Evolutionary conservation across 2,329 filamentous ascomycete genomes (phyloP).

Genomic region (Colletotrichum ledebouriae): DNA sequence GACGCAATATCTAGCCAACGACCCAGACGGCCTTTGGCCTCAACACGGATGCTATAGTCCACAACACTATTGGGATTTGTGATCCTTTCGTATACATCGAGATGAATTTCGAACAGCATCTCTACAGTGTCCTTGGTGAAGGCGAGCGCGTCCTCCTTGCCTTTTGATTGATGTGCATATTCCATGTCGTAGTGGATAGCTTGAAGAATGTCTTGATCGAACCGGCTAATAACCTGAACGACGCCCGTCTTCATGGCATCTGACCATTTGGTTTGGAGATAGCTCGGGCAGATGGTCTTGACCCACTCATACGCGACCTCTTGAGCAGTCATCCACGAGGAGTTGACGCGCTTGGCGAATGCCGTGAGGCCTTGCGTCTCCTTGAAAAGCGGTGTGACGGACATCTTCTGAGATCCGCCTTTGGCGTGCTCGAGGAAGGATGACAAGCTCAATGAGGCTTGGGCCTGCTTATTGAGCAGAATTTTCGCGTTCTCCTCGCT

Average conservation of each 20-base stretch:
- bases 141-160: constrained; percentile 13
- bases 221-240: constrained; percentile 67
- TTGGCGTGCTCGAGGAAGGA: constrained; percentile 76
- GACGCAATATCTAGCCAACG: constrained; percentile 67
- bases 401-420: constrained; percentile 63
- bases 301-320: constrained; percentile 74
- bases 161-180: constrained; percentile 16
- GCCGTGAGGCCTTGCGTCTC: constrained; percentile 64
- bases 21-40: constrained; percentile 63
- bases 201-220: constrained; percentile 66
- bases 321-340: constrained; percentile 65
- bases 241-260: constrained; percentile 69
- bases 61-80: constrained; percentile 69
- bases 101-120: constrained; percentile 72
- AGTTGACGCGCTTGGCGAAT: constrained; percentile 65
- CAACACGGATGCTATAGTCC: constrained; percentile 61
- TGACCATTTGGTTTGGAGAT: constrained; percentile 69
- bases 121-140: constrained; percentile 57
- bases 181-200: constrained; percentile 59
- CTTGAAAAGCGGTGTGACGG: constrained; percentile 63
- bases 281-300: constrained; percentile 62
- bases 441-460: constrained; percentile 66
- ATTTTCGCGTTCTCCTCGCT: constrained; percentile 67
- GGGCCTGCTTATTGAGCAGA: constrained; percentile 66
- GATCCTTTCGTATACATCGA: constrained; percentile 71